These are phyloP conservation scores for Lentinula guzmanii DNA, from an alignment of 768 basidiomycete genomes.

Conservation along the genomic window DNA sequence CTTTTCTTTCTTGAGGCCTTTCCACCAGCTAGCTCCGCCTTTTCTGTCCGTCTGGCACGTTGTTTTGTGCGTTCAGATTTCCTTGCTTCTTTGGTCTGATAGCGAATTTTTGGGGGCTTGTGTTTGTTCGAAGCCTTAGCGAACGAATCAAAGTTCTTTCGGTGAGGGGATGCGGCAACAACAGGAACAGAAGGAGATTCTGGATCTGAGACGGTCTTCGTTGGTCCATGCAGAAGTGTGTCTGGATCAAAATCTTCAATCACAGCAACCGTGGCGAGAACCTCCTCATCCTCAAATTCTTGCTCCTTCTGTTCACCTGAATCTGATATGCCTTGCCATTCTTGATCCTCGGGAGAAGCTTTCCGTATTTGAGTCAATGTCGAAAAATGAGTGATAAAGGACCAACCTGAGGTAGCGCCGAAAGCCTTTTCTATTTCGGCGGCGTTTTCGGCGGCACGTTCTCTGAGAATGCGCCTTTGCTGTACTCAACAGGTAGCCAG, in stretches of 20 bases:
- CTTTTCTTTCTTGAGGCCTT: slow-evolving; percentile 41
- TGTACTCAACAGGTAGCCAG: slow-evolving; percentile 22
- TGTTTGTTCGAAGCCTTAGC: slow-evolving; percentile 18
- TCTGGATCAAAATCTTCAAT: slow-evolving; percentile 87
- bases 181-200: background rate
- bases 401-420: slow-evolving; percentile 40
- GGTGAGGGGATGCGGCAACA: slow-evolving; percentile 5
- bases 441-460: slow-evolving; percentile 75
- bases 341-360: slow-evolving; percentile 31
- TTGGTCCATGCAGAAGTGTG: slow-evolving; percentile 44
- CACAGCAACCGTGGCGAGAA: slow-evolving; percentile 84
- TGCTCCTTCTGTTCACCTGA: slow-evolving; percentile 41
- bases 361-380: background rate
- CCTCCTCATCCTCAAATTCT: slow-evolving; percentile 80
- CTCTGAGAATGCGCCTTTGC: slow-evolving; percentile 74
- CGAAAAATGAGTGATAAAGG: background rate
- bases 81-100: slow-evolving; percentile 68
- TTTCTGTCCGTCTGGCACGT: slow-evolving; percentile 56
- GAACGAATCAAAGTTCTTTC: slow-evolving; percentile 10
- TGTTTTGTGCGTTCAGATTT: slow-evolving; percentile 60
- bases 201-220: slow-evolving; percentile 5
- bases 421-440: slow-evolving; percentile 72
- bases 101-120: slow-evolving; percentile 44
- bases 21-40: slow-evolving; percentile 67
- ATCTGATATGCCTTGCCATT: slow-evolving; percentile 40